Conservation (phyloP, 2,329 filamentous ascomycete genomes). For the Pseudogymnoascus sp. region DNA sequence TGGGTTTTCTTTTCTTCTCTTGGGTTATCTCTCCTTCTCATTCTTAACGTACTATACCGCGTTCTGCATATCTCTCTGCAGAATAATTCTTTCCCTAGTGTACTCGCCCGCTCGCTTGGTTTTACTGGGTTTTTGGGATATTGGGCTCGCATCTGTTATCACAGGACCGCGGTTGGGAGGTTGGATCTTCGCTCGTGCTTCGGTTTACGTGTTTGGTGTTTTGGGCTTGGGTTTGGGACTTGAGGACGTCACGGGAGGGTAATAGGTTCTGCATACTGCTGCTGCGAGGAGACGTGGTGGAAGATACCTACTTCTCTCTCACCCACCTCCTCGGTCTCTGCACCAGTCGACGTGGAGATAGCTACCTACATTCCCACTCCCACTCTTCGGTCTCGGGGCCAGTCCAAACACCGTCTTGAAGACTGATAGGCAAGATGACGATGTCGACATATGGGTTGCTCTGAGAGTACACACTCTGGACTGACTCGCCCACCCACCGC, state of each 20-base stretch:
- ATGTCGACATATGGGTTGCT: constrained; percentile 75
- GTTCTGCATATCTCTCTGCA: no score
- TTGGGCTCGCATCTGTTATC: background rate
- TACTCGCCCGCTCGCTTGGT: no score
- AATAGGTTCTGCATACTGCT: no score
- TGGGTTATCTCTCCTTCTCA: background rate
- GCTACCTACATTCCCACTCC: no score
- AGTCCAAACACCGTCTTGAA: constrained; percentile 52
- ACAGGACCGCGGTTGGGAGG: background rate
- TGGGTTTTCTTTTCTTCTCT: background rate
- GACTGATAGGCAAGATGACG: constrained; percentile 94
- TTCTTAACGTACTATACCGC: background rate
- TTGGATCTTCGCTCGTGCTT: background rate
- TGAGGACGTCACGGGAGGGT: background rate
- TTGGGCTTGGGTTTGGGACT: background rate
- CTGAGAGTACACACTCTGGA: background rate
- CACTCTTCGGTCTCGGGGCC: no score
- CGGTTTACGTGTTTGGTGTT: background rate
- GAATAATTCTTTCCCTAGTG: background rate
- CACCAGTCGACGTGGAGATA: no score
- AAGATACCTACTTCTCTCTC: background rate
- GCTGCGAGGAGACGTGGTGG: background rate
- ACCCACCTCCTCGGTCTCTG: no score
- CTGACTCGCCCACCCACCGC: background rate
- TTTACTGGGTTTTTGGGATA: background rate